These are phyloP conservation scores for Planoprotostelium fungivorum DNA, from an alignment of 78 protist genomes.

Conservation along the genomic window DNA sequence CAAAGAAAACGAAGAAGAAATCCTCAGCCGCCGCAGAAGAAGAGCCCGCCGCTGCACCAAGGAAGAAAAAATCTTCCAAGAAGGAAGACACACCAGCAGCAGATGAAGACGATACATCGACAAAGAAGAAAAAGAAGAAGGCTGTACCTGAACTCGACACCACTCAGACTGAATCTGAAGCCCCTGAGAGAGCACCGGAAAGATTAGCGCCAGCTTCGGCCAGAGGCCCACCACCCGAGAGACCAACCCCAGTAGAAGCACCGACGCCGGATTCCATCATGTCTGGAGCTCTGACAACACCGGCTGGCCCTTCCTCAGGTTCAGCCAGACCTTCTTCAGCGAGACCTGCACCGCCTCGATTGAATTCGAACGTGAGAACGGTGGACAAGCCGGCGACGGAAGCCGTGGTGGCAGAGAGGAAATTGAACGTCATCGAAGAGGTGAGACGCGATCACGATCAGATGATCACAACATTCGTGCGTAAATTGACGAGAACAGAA, in stretches of 20 bases:
- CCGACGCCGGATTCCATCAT: background rate
- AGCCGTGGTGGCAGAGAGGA: background rate
- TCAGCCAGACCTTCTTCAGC: background rate
- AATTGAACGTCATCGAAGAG: background rate
- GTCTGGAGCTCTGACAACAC: background rate
- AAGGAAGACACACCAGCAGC: background rate
- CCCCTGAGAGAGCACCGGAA: background rate
- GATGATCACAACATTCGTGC: background rate
- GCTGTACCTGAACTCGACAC: background rate
- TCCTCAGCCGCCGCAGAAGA: background rate
- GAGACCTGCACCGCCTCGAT: background rate
- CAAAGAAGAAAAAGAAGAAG: background rate
- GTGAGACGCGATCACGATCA: background rate
- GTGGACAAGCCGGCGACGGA: background rate
- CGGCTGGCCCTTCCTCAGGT: background rate
- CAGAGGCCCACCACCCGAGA: background rate
- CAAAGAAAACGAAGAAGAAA: background rate
- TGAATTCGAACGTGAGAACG: background rate
- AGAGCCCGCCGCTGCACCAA: background rate
- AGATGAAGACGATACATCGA: background rate
- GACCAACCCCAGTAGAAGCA: background rate
- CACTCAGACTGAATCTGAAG: too few species aligned
- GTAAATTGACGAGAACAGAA: background rate
- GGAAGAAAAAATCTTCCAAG: background rate
- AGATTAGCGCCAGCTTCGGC: background rate